Evolutionary conservation across 139 green algal genomes (phyloP).

Genomic region (Picochlorum costavermella): DNA sequence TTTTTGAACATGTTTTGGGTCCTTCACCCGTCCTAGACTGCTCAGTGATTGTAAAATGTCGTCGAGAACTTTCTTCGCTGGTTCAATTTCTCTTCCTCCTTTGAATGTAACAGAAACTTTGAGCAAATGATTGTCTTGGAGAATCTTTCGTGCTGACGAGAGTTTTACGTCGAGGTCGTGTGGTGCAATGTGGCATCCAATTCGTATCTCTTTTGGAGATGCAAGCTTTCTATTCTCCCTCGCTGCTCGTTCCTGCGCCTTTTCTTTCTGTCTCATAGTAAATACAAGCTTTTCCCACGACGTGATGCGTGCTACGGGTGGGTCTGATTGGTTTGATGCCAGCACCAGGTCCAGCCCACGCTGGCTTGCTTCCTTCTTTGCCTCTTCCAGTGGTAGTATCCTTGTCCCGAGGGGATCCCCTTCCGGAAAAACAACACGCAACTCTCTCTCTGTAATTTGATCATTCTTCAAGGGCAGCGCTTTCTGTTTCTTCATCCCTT

Average conservation of each 20-base stretch:
- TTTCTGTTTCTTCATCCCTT: conserved; percentile 10
- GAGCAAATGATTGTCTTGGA: conserved; percentile 20
- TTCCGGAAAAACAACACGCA: conserved; percentile 22
- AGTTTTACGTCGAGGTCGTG: conserved; percentile 27
- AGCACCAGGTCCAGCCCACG: conserved; percentile 16
- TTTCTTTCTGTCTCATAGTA: conserved; percentile 19
- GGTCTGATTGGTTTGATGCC: conserved; percentile 7
- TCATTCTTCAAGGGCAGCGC: conserved; percentile 12
- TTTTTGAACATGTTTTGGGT: neutral
- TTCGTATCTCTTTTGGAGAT: conserved; percentile 19
- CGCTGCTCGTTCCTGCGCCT: conserved; percentile 4
- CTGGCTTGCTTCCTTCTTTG: neutral
- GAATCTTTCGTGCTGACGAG: conserved; percentile 8
- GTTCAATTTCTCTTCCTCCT: conserved; percentile 13
- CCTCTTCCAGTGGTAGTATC: neutral
- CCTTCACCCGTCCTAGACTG: neutral
- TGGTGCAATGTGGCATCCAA: conserved; percentile 17
- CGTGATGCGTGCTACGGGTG: conserved; percentile 14
- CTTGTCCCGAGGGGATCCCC: neutral
- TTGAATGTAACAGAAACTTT: conserved; percentile 25
- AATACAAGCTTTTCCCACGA: conserved; percentile 28
- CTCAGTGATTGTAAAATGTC: conserved; percentile 16
- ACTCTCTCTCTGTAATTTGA: conserved; percentile 13
- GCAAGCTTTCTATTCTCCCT: conserved; percentile 9
- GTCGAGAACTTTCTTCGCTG: conserved; percentile 11